Evolutionary conservation across 805 yeast species (phyloP).

Genomic region (Ascoidea rubescens): DNA sequence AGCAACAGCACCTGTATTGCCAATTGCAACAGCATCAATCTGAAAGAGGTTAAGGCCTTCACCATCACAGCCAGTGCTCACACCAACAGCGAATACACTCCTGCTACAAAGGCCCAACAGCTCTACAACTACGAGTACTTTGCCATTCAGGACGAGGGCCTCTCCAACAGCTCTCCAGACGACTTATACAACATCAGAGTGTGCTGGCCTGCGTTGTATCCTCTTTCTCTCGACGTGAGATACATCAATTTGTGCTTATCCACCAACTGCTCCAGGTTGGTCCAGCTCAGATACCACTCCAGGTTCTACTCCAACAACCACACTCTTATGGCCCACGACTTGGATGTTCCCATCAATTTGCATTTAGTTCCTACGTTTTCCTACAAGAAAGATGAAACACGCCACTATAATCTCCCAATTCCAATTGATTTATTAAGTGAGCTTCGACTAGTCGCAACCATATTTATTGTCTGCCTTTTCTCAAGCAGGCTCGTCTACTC

Average conservation of each 20-base stretch:
- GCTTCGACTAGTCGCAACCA: too few relatives aligned
- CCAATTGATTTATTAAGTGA: not conserved
- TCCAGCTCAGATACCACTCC: too few relatives aligned
- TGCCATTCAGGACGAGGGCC: not conserved
- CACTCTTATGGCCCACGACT: not conserved
- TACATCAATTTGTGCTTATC: too few relatives aligned
- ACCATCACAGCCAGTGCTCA: not conserved
- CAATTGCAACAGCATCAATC: not conserved
- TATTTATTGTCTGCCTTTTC: too few relatives aligned
- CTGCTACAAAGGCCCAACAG: not conserved
- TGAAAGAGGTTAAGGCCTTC: not conserved
- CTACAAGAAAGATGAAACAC: not conserved
- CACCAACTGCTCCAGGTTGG: too few relatives aligned
- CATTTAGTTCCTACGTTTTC: not conserved
- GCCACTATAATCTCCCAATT: not conserved
- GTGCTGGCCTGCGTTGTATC: not conserved
- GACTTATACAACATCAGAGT: not conserved
- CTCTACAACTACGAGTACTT: too few relatives aligned
- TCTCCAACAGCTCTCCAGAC: not conserved
- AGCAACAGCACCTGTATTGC: not conserved
- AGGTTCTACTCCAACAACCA: not conserved
- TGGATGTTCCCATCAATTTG: not conserved
- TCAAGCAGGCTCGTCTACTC: not conserved
- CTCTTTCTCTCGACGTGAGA: not conserved
- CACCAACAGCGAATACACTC: not conserved